These are phyloP conservation scores for Trypanosoma melophagium DNA, from an alignment of 208 protist species.

Conservation along the genomic window DNA sequence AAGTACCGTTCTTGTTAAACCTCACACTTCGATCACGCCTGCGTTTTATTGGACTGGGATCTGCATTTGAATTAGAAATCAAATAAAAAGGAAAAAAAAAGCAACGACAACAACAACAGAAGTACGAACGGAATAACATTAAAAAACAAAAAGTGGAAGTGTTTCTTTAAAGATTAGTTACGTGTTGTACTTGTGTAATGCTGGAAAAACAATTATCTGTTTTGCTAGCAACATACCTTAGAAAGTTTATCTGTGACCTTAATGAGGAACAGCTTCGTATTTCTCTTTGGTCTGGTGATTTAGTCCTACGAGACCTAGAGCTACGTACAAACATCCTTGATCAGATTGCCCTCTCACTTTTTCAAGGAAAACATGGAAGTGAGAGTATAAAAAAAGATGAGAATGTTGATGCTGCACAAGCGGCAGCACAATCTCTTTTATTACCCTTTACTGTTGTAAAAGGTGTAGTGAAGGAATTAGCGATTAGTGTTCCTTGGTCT, in stretches of 20 bases:
- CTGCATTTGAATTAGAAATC: too few relatives aligned
- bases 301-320: slow-evolving; percentile 68
- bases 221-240: slow-evolving; percentile 60
- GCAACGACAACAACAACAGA: too few relatives aligned
- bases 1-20: too few relatives aligned
- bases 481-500: slow-evolving; percentile 76
- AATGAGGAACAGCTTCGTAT: slow-evolving; percentile 75
- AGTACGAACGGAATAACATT: too few relatives aligned
- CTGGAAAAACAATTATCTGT: slow-evolving; percentile 72
- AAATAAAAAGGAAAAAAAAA: too few relatives aligned
- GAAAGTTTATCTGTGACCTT: slow-evolving; percentile 68
- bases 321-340: slow-evolving; percentile 66
- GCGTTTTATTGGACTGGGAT: too few relatives aligned
- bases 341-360: slow-evolving; percentile 42
- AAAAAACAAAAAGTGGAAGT: too few relatives aligned
- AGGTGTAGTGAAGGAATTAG: slow-evolving; percentile 62
- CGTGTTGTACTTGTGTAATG: slow-evolving; percentile 33
- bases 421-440: slow-evolving; percentile 51
- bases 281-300: slow-evolving; percentile 79
- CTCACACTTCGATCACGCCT: too few relatives aligned
- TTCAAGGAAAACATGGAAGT: slow-evolving; percentile 1
- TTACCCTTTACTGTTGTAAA: slow-evolving; percentile 73
- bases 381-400: background rate
- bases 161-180: background rate
- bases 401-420: slow-evolving; percentile 9